phyloP scores from a whole-genome alignment of 2,329 filamentous ascomycete species.

The Xylariaceae sp. region DNA sequence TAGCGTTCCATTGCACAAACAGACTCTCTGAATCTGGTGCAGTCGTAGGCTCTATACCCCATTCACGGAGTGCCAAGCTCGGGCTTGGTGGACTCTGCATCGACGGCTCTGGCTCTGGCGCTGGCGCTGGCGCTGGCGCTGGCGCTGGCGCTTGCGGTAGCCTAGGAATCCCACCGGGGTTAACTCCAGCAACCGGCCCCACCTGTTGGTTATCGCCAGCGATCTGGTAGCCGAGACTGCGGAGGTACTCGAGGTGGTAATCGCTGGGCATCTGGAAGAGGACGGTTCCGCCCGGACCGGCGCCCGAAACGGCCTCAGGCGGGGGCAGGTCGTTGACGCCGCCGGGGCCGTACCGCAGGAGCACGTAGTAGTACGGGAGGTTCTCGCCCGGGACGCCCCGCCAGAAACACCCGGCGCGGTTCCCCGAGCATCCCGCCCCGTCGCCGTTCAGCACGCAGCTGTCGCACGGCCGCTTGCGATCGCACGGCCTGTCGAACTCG shows the following conservation, averaged over 20 bases:
- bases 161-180: no score
- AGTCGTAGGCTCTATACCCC: no score
- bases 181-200: background rate
- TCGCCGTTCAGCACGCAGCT: background rate
- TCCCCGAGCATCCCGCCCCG: background rate
- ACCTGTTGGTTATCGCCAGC: no score
- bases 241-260: background rate
- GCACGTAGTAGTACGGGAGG: constrained; percentile 41
- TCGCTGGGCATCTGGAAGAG: background rate
- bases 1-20: no score
- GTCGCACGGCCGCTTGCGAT: constrained; percentile 18
- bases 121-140: no score
- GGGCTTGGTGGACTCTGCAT: no score
- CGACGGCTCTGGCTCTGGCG: no score
- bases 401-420: background rate
- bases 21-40: no score
- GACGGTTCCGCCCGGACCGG: background rate
- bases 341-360: constrained; percentile 33
- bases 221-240: no score
- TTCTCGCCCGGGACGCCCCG: constrained; percentile 20
- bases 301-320: no score
- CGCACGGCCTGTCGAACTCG: background rate
- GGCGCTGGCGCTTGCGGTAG: no score
- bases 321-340: constrained; percentile 30
- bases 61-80: no score